These are phyloP conservation scores for Capronia americana DNA, from an alignment of 2,329 filamentous ascomycete genomes.

Conservation along the genomic window DNA sequence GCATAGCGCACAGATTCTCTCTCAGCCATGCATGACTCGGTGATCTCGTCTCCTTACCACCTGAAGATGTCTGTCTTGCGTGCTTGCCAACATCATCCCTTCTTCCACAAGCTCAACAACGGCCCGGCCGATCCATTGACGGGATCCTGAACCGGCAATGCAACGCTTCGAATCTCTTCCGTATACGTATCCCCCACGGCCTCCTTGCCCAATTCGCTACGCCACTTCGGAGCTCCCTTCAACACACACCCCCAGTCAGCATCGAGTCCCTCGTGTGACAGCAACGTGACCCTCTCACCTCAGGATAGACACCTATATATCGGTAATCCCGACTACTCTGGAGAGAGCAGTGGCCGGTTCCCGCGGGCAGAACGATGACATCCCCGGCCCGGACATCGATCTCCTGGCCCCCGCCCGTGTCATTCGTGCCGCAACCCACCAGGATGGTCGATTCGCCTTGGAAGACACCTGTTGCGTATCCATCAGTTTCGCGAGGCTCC, in stretches of 20 bases:
- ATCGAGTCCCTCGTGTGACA: neutral
- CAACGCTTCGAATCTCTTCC: slow-evolving; percentile 34
- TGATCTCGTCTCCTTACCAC: neutral
- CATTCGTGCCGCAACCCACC: slow-evolving; percentile 44
- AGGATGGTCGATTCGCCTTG: slow-evolving; percentile 28
- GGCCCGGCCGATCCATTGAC: slow-evolving; percentile 38
- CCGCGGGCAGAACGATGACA: slow-evolving; percentile 47
- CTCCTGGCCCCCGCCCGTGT: slow-evolving; percentile 32
- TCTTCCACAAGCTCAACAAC: slow-evolving; percentile 36
- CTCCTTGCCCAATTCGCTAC: slow-evolving; percentile 39
- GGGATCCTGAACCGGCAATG: slow-evolving; percentile 38
- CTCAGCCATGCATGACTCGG: neutral
- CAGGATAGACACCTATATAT: slow-evolving; percentile 48
- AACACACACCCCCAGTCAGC: neutral
- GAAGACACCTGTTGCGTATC: slow-evolving; percentile 18
- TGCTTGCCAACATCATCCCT: slow-evolving; percentile 13
- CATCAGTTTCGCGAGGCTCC: neutral
- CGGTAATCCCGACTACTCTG: slow-evolving; percentile 44
- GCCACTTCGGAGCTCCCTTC: slow-evolving; percentile 38
- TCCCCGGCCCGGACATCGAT: slow-evolving; percentile 43
- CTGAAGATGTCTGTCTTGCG: no score
- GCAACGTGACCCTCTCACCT: slow-evolving; percentile 37
- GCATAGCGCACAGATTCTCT: neutral
- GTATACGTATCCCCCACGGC: slow-evolving; percentile 29
- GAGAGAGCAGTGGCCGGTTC: slow-evolving; percentile 45